Evolutionary conservation across 2,329 filamentous ascomycete species (phyloP).

Genomic region (Xylaria sp.): DNA sequence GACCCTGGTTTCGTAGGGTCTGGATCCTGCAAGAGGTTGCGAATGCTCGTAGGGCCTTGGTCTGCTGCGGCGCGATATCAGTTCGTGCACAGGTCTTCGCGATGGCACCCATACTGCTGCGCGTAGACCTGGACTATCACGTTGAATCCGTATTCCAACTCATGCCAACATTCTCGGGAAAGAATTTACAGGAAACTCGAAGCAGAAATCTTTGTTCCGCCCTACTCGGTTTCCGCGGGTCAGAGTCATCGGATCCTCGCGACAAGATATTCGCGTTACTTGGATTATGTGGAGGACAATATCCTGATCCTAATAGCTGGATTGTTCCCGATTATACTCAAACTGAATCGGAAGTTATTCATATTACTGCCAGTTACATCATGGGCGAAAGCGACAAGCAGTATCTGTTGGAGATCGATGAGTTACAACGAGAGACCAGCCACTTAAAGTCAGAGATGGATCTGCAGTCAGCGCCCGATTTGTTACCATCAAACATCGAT

Average conservation of each 20-base stretch:
- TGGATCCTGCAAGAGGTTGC: conserved; percentile 32
- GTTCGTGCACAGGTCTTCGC: conserved; percentile 11
- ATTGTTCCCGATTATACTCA: conserved; percentile 13
- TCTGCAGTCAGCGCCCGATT: no score
- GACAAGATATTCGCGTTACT: conserved; percentile 30
- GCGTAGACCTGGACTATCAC: background rate
- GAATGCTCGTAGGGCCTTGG: conserved; percentile 12
- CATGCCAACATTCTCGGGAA: conserved; percentile 15
- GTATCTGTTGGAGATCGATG: no score
- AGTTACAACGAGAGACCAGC: no score
- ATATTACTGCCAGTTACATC: background rate
- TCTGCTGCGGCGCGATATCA: conserved; percentile 10
- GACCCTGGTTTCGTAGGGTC: conserved; percentile 24
- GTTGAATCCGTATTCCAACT: conserved; percentile 14
- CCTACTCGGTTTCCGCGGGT: background rate
- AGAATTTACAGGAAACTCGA: background rate
- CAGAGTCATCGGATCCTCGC: conserved; percentile 17
- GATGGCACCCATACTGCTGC: background rate
- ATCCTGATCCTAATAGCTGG: background rate
- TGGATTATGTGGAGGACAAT: conserved; percentile 22
- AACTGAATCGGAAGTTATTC: background rate
- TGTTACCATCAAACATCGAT: background rate
- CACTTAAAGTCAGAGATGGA: no score
- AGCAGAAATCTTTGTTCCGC: background rate
- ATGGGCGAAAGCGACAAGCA: no score